These are phyloP conservation scores for Penicillium griseofulvum DNA, from an alignment of 2,329 filamentous ascomycete species.

Conservation along the genomic window DNA sequence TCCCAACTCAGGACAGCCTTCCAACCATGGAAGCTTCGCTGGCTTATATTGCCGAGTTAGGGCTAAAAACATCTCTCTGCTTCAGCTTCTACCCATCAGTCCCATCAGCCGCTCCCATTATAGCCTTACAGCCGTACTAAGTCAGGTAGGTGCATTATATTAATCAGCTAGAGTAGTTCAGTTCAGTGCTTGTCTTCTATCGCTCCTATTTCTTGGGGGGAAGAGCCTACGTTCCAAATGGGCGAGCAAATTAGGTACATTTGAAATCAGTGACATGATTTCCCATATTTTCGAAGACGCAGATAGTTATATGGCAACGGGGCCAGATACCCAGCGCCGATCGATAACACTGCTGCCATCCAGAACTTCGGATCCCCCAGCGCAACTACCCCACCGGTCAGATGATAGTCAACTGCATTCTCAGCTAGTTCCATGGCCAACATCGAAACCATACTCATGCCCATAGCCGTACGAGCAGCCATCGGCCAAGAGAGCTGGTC, in stretches of 20 bases:
- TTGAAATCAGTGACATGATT: slow-evolving; percentile 24
- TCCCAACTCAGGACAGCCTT: too few relatives aligned
- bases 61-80: neutral
- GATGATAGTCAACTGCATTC: slow-evolving; percentile 55
- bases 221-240: neutral
- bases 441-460: slow-evolving; percentile 62
- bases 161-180: neutral
- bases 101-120: neutral
- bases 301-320: slow-evolving; percentile 57
- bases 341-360: slow-evolving; percentile 45
- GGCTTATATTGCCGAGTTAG: neutral
- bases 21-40: neutral
- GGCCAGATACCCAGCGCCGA: slow-evolving; percentile 38
- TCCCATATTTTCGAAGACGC: slow-evolving; percentile 50
- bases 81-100: neutral
- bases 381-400: slow-evolving; percentile 53
- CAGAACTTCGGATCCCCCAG: slow-evolving; percentile 53
- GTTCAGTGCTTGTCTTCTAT: neutral
- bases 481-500: slow-evolving; percentile 49
- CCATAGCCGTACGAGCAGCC: slow-evolving; percentile 53
- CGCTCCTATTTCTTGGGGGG: neutral
- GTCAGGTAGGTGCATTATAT: neutral
- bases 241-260: neutral
- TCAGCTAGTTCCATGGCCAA: slow-evolving; percentile 57
- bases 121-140: neutral